Evolutionary conservation across 1,139 yeast species (phyloP).

Genomic region (Dujonia santamariae): DNA sequence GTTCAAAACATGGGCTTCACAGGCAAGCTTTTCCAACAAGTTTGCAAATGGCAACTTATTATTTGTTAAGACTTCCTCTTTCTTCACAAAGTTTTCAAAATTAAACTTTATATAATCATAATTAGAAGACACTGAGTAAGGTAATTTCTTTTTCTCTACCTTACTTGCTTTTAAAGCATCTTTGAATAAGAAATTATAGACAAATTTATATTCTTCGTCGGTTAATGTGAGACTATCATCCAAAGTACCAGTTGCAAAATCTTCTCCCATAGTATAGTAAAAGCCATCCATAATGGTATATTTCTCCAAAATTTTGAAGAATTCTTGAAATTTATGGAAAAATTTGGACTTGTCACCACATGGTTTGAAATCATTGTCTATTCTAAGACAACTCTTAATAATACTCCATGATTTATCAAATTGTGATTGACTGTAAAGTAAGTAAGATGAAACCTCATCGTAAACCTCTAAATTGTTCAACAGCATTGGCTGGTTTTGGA

Average conservation of each 20-base stretch:
- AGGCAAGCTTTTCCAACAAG: constrained; percentile 39
- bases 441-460: constrained; percentile 34
- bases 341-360: constrained; percentile 55
- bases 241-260: constrained; percentile 5
- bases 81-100: constrained; percentile 18
- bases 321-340: constrained; percentile 27
- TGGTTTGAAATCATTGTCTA: constrained; percentile 59
- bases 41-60: constrained; percentile 19
- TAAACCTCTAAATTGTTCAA: constrained; percentile 26
- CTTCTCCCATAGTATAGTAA: constrained; percentile 26
- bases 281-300: constrained; percentile 39
- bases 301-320: constrained; percentile 39
- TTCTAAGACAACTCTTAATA: constrained; percentile 60
- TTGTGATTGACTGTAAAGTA: constrained; percentile 50
- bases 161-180: constrained; percentile 30
- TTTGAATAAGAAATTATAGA: constrained; percentile 22
- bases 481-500: constrained; percentile 29
- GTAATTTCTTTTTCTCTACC: constrained; percentile 26
- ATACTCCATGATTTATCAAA: constrained; percentile 47
- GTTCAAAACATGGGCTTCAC: constrained; percentile 42
- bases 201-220: constrained; percentile 23
- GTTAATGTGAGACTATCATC: constrained; percentile 19
- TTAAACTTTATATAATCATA: constrained; percentile 30
- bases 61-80: constrained; percentile 13
- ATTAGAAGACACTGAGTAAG: constrained; percentile 23